Conservation (phyloP, 345 rosid species). For the Rhodamnia argentea region DNA sequence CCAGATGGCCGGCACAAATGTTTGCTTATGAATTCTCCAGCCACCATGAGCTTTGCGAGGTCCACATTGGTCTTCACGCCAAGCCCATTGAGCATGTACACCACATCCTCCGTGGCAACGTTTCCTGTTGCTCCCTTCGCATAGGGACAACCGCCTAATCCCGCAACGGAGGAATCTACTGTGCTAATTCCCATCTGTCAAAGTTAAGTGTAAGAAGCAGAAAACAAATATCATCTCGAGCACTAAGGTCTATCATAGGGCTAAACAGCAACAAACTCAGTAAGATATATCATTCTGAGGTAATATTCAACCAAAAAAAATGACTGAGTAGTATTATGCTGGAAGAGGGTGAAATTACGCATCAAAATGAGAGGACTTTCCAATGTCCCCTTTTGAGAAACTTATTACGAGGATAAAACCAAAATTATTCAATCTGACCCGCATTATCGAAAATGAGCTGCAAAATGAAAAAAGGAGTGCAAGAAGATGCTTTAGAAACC, state of each 20-base stretch:
- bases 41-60: constrained; percentile 37
- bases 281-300: neutral
- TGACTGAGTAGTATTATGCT: neutral
- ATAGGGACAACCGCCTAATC: constrained; percentile 77
- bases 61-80: constrained; percentile 63
- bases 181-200: constrained; percentile 65
- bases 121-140: constrained; percentile 79
- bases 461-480: neutral
- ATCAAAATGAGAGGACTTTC: neutral
- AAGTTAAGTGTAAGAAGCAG: neutral
- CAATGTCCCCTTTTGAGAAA: neutral
- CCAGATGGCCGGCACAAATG: constrained; percentile 49
- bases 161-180: constrained; percentile 56
- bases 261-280: neutral
- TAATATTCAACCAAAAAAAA: neutral
- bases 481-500: neutral
- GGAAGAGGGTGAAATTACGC: neutral
- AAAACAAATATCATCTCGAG: neutral
- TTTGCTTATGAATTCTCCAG: constrained; percentile 60
- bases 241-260: neutral
- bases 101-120: constrained; percentile 68
- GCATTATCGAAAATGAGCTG: neutral
- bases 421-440: neutral
- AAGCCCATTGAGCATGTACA: constrained; percentile 69
- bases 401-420: neutral